These are phyloP conservation scores for Talaromyces ruber DNA, from an alignment of 495 filamentous ascomycete genomes.

Conservation along the genomic window DNA sequence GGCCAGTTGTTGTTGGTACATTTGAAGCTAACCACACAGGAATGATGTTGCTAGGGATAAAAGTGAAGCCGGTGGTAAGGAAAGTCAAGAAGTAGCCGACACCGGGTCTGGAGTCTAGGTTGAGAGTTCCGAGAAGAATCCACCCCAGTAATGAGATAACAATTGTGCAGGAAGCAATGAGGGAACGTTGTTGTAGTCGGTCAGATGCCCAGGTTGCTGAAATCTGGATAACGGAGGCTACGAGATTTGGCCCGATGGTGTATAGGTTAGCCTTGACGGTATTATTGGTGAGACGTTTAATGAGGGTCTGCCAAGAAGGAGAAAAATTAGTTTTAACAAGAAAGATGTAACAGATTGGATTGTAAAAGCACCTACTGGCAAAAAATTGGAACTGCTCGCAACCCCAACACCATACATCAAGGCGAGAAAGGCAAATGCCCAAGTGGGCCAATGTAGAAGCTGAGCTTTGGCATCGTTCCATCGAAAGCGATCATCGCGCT, in stretches of 20 bases:
- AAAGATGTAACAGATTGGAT: not conserved
- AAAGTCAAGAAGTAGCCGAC: slow-evolving; percentile 66
- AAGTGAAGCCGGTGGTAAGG: slow-evolving; percentile 58
- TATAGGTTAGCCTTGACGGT: slow-evolving; percentile 61
- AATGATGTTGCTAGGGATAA: slow-evolving; percentile 30
- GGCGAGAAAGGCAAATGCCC: too few species aligned
- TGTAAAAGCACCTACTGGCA: slow-evolving; percentile 12
- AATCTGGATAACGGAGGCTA: slow-evolving; percentile 55
- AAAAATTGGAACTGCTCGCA: slow-evolving; percentile 14
- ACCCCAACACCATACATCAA: too few species aligned
- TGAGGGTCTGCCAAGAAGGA: slow-evolving; percentile 23
- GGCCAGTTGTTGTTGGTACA: slow-evolving; percentile 54
- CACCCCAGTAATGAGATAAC: slow-evolving; percentile 60
- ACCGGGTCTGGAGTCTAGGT: slow-evolving; percentile 43
- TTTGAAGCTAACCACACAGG: slow-evolving; percentile 66
- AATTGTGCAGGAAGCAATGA: slow-evolving; percentile 59
- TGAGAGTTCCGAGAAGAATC: slow-evolving; percentile 55
- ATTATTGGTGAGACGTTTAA: slow-evolving; percentile 47
- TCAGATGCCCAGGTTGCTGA: slow-evolving; percentile 57
- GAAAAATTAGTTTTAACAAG: too few species aligned
- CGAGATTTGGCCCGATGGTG: slow-evolving; percentile 59
- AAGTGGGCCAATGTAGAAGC: too few species aligned
- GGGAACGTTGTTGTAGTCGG: slow-evolving; percentile 50
- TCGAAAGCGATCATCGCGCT: too few species aligned
- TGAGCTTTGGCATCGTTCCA: too few species aligned